A percentile compares a stretch with the other conserved stretches of the same genome.
These are phyloP conservation scores for Plasmodium reichenowi DNA, from an alignment of 169 alveolate species.

Conservation along the genomic window DNA sequence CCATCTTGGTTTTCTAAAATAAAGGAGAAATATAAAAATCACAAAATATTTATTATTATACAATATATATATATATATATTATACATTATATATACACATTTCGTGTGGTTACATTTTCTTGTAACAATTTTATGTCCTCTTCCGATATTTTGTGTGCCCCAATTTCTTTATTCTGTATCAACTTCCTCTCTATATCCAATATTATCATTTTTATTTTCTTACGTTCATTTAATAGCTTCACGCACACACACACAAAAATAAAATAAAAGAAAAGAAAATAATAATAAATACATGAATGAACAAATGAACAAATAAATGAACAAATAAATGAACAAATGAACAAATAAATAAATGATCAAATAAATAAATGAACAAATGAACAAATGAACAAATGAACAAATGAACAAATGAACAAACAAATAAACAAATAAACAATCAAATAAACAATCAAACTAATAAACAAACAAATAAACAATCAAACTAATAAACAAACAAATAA, in stretches of 20 bases:
- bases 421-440: not conserved
- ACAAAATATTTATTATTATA: not conserved
- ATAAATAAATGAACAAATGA: no score
- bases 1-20: conserved; percentile 23
- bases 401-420: no score
- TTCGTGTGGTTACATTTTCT: conserved; percentile 23
- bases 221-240: conserved; percentile 41
- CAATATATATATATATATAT: not conserved
- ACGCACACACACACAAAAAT: no score
- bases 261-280: not conserved
- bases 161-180: conserved; percentile 28
- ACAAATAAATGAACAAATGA: no score
- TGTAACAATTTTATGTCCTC: conserved; percentile 11
- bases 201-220: conserved; percentile 24
- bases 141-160: not conserved
- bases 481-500: not conserved
- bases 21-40: not conserved
- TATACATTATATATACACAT: not conserved
- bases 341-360: no score
- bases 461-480: no score
- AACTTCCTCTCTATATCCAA: conserved; percentile 32
- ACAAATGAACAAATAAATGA: no score
- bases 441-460: no score
- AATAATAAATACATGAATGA: not conserved
- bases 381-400: no score